Evolutionary conservation across 345 rosid species (phyloP).

Genomic region (Corchorus capsularis): DNA sequence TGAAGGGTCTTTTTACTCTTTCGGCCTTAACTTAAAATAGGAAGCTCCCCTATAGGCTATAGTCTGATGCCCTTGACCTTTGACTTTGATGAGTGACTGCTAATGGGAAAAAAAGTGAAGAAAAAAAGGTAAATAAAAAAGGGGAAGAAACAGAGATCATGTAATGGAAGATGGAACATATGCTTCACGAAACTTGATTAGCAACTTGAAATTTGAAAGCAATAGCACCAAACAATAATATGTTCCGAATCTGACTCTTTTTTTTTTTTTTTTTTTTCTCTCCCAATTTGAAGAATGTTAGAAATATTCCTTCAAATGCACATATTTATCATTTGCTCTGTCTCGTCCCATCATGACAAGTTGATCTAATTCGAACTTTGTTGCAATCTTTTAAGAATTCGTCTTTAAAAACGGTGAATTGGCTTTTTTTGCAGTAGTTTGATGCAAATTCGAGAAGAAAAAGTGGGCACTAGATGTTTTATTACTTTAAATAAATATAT

Average conservation of each 20-base stretch:
- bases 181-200: background rate
- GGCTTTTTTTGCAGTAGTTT: too few species aligned
- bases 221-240: background rate
- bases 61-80: too few species aligned
- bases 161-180: background rate
- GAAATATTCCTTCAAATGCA: background rate
- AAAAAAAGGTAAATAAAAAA: background rate
- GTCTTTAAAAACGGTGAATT: too few species aligned
- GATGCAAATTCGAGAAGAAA: background rate
- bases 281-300: background rate
- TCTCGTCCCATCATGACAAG: background rate
- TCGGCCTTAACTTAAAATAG: too few species aligned
- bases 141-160: background rate
- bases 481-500: too few species aligned
- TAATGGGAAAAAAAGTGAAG: background rate
- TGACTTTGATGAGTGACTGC: too few species aligned
- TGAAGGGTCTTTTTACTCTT: too few species aligned
- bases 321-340: background rate
- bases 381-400: too few species aligned
- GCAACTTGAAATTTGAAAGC: constrained; percentile 5
- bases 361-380: background rate
- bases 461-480: too few species aligned
- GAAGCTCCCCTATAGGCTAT: too few species aligned
- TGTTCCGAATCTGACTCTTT: too few species aligned
- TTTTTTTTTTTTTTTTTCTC: too few species aligned